A percentile compares a stretch with the other conserved stretches of the same genome.
These are phyloP conservation scores for Amanita exitialis DNA, from an alignment of 768 basidiomycete genomes.

Conservation along the genomic window DNA sequence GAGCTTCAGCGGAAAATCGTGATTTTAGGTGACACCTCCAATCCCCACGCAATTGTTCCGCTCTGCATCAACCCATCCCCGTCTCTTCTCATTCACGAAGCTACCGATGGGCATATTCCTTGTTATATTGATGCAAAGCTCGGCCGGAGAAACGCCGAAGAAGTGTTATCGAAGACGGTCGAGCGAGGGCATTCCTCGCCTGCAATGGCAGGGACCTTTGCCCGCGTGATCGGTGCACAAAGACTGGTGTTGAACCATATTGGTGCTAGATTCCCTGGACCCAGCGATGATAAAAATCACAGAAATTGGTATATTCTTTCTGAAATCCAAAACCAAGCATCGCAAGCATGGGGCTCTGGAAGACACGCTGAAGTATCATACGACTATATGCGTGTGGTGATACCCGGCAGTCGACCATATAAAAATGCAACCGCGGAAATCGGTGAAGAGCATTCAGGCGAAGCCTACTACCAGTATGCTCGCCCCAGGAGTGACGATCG, in stretches of 20 bases:
- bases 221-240: slow-evolving; percentile 47
- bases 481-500: background rate
- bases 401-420: slow-evolving; percentile 18
- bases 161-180: slow-evolving; percentile 39
- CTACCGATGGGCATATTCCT: slow-evolving; percentile 68
- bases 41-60: slow-evolving; percentile 49
- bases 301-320: slow-evolving; percentile 28
- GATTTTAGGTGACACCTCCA: slow-evolving; percentile 70
- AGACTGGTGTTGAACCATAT: slow-evolving; percentile 72
- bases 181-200: slow-evolving; percentile 73
- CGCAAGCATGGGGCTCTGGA: slow-evolving; percentile 40
- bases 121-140: slow-evolving; percentile 35
- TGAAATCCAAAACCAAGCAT: slow-evolving; percentile 59
- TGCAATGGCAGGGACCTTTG: slow-evolving; percentile 69
- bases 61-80: slow-evolving; percentile 39
- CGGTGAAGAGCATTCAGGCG: background rate
- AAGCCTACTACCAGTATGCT: too few species aligned
- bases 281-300: background rate
- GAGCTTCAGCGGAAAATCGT: slow-evolving; percentile 51
- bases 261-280: slow-evolving; percentile 40
- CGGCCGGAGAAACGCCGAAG: slow-evolving; percentile 30
- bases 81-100: slow-evolving; percentile 78
- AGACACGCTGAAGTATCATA: slow-evolving; percentile 41
- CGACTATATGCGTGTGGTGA: slow-evolving; percentile 41
- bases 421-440: background rate